Evolutionary conservation across 2,329 filamentous ascomycete species (phyloP).

Genomic region (Nigrograna mackinnonii): DNA sequence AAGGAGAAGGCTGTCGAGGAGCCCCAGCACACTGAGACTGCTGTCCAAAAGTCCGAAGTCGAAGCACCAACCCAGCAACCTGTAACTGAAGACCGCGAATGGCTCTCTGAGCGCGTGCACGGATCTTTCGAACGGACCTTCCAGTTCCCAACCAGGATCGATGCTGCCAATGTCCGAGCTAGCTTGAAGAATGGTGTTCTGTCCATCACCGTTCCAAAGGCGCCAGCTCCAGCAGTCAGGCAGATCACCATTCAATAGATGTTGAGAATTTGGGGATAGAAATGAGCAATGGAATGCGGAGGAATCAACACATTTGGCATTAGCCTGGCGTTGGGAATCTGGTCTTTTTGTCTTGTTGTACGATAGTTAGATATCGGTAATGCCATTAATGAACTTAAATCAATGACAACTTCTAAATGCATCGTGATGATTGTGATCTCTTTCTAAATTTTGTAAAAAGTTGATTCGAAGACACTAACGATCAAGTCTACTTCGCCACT

Average conservation of each 20-base stretch:
- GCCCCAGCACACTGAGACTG: slow-evolving; percentile 6
- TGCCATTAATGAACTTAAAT: slow-evolving; percentile 5
- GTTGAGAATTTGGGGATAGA: neutral
- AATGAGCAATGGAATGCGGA: neutral
- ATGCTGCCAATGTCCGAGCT: slow-evolving; percentile 65
- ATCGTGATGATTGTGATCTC: no score
- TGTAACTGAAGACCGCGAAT: slow-evolving; percentile 14
- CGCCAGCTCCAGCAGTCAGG: slow-evolving; percentile 33
- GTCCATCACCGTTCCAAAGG: slow-evolving; percentile 67
- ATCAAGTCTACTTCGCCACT: no score
- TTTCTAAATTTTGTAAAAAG: no score
- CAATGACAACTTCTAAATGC: neutral
- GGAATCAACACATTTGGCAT: neutral
- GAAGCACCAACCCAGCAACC: slow-evolving; percentile 16
- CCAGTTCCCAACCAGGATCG: slow-evolving; percentile 67
- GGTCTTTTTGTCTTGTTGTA: slow-evolving; percentile 4
- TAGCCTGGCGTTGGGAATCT: neutral
- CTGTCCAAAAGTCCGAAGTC: slow-evolving; percentile 18
- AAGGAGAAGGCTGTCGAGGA: slow-evolving; percentile 31
- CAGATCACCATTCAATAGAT: slow-evolving; percentile 32
- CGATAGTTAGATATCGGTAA: slow-evolving; percentile 18
- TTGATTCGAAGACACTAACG: no score
- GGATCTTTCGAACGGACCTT: slow-evolving; percentile 72
- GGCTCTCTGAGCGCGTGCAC: slow-evolving; percentile 63
- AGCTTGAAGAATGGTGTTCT: slow-evolving; percentile 69